Evolutionary conservation across 1,139 yeast species (phyloP), one percentile per base, ranked within the genome.

Genomic region (Yamadazyma oceani): DNA sequence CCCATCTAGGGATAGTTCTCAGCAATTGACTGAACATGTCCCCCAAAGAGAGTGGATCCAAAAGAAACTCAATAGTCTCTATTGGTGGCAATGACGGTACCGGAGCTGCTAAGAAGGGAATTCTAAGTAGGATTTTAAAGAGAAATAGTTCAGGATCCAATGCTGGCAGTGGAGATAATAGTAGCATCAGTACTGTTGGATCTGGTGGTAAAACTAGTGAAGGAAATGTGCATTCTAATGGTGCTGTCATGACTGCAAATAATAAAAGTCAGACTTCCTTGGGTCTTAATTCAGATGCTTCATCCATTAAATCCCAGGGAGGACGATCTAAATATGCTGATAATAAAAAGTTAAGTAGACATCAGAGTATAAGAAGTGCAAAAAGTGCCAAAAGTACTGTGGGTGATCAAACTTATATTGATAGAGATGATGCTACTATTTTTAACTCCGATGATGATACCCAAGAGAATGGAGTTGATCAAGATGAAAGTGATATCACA

Each of bases 81-180:
- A 4, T 15, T 28, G 8, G 21, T 28, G 16, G 4, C 5, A 9
- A 14, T 28, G 13, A 33, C 26, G 31, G 31, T 31, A 33, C 16
- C 4, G 28, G 12, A 9, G 19, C 32, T 17, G 45, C 39, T 31
- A 39, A 43, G 25, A 38, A 36, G 24, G 45, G 54, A 4, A 46
- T 53, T 23, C 45, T 53, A 37, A 46, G 45, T 23, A 48, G 45
- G 35, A 45, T 53, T 6, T 44, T 53, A 24, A 42, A 48, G 16
- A 38, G 48, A 17, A 34, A 17, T 22, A 21, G 35, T 9, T 21
- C 14, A 5, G 27, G 31, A 10, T 13, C 35, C 4, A 26, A 38
- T 13, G 16, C 17, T 19, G 13, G 30, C 14, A 33, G 42, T 36
- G 17, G 25, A 6, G 21, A 19, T 19, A 19, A 19, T 19, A 8